Base-by-base conservation (phyloP, 805 yeast genomes). In the Ogataea chonburiensis region DNA sequence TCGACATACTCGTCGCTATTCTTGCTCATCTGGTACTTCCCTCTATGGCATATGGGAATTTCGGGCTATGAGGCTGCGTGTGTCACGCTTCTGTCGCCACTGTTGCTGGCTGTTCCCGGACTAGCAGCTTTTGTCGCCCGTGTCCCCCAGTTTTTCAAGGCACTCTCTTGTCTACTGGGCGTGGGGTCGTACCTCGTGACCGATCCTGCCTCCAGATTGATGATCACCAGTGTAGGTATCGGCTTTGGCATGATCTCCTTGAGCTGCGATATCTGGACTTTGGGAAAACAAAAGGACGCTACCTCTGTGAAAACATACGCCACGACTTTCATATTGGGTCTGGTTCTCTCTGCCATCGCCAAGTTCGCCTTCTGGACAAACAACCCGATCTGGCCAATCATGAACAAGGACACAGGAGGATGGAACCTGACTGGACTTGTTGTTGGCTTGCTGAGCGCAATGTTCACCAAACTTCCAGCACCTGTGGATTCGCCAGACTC, bases 11-110 rank as follows among this genome's bases (percentile, higher is more conserved):
- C 98, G 3, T 77, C 96, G 0, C 67, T 93, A 41, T 82, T 87
- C 28, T 73, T 93, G 38, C 79, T 93, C 54, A 79, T 93, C 33
- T 93, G 98, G 98, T 86, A 86, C 66, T 93, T 93, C 71, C 98
- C 98, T 8, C 68, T 93, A 45, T 93, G 98, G 98, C 76, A 84
- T 56, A 88, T 93, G 97, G 98, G 97, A 5, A 82, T 93, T 28
- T 84, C 95, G 2, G 98, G 98, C 4, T 89, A 85, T 58, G 98
- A 93, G 63, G 83, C 83, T 0, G 72, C 79, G 3, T 68, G 86
- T 30, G 55, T 77, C 5, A 64, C 78, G 15, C 65, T 79, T 24
- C 36, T 78, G 8, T 71, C 84, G 3, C 87, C 95, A 10, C 13
- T 49, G 10, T 17, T 55, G 7, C 39, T 58, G 10, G 17, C 30